Conservation (phyloP, 371 early-diverging fungal species). For the Gilbertella persicaria region DNA sequence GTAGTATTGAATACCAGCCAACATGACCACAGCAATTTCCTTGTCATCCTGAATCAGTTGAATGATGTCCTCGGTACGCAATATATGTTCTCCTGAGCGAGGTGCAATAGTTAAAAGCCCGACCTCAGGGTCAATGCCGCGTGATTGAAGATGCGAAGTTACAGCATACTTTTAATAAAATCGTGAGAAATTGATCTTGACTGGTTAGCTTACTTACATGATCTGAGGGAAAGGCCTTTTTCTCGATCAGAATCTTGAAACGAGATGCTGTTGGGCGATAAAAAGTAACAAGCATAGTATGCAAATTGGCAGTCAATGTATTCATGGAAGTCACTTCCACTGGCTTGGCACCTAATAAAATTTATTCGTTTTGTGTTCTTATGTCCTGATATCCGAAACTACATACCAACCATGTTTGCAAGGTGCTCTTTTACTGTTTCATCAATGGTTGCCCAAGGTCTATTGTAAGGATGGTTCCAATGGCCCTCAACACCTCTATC, state of each 20-base stretch:
- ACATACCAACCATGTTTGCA: conserved; percentile 79
- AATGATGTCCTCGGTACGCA: conserved; percentile 85
- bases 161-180: conserved; percentile 73
- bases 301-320: conserved; percentile 90
- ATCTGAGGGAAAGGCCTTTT: conserved; percentile 95
- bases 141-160: conserved; percentile 82
- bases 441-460: conserved; percentile 92
- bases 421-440: conserved; percentile 70
- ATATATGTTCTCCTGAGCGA: conserved; percentile 68
- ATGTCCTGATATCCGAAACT: neutral
- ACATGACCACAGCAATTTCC: conserved; percentile 82
- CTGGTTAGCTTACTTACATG: conserved; percentile 49
- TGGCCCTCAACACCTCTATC: conserved; percentile 87
- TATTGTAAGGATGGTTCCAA: conserved; percentile 74
- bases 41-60: conserved; percentile 73
- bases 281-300: conserved; percentile 89
- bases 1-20: conserved; percentile 95
- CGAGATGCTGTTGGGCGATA: conserved; percentile 80
- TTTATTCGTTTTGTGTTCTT: neutral
- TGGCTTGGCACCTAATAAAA: conserved; percentile 67
- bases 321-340: conserved; percentile 91
- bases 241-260: conserved; percentile 90
- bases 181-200: conserved; percentile 21
- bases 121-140: conserved; percentile 71
- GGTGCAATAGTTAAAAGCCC: conserved; percentile 79